phyloP scores from a whole-genome alignment of 2,329 filamentous ascomycete genomes.

The Penicillium sp. region DNA sequence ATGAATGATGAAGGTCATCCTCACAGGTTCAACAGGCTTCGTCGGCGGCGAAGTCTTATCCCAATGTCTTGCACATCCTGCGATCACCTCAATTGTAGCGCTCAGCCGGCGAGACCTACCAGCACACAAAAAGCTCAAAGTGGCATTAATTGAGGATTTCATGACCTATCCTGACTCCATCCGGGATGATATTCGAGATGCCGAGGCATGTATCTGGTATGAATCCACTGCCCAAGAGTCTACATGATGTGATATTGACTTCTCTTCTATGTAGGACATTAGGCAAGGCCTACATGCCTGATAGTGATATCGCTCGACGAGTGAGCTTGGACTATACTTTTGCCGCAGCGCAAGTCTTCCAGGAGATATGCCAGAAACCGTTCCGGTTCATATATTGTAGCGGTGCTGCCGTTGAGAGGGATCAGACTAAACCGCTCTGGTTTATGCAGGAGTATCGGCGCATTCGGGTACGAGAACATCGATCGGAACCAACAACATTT shows the following conservation, averaged over 20 bases:
- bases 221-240: background rate
- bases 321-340: slow-evolving; percentile 13
- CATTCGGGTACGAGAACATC: slow-evolving; percentile 11
- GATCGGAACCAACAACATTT: background rate
- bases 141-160: slow-evolving; percentile 56
- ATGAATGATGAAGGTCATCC: slow-evolving; percentile 21
- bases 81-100: slow-evolving; percentile 53
- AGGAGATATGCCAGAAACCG: slow-evolving; percentile 6
- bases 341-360: slow-evolving; percentile 2
- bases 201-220: slow-evolving; percentile 49
- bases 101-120: slow-evolving; percentile 50
- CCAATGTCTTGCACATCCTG: slow-evolving; percentile 50
- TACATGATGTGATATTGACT: background rate
- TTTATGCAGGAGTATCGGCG: slow-evolving; percentile 17
- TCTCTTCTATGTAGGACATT: slow-evolving; percentile 12
- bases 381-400: slow-evolving; percentile 24
- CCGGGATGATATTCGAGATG: slow-evolving; percentile 41
- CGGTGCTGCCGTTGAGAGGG: slow-evolving; percentile 12
- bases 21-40: slow-evolving; percentile 20
- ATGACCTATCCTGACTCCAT: slow-evolving; percentile 49
- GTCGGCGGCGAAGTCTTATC: slow-evolving; percentile 46
- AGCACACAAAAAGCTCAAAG: slow-evolving; percentile 49
- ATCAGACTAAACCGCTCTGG: slow-evolving; percentile 21
- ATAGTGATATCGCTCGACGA: slow-evolving; percentile 7
- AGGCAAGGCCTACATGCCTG: slow-evolving; percentile 5